A percentile compares a stretch with the other conserved stretches of the same genome.
Evolutionary conservation across 805 yeast species (phyloP).

Genomic region (Komagataella phaffii): DNA sequence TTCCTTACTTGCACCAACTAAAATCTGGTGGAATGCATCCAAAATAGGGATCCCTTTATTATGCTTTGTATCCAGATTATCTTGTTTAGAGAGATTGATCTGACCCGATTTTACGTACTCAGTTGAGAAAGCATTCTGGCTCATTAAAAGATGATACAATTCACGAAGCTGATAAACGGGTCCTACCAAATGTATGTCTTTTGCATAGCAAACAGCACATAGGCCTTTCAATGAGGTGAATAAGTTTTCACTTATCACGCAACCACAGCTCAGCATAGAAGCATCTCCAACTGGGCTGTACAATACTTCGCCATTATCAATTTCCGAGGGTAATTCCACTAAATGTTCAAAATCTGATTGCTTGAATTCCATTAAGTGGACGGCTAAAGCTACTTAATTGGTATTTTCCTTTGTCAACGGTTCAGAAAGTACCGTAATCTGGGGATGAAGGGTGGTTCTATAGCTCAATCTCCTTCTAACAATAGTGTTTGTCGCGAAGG

Average conservation of each 20-base stretch:
- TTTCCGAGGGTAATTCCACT: not conserved
- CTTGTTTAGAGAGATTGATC: not conserved
- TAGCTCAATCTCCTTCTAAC: not conserved
- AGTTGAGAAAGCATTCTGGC: not conserved
- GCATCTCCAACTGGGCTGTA: slow-evolving; percentile 11
- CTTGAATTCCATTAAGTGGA: slow-evolving; percentile 8
- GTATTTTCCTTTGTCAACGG: not conserved
- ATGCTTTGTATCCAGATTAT: not conserved
- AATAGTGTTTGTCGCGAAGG: not conserved
- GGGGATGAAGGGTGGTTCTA: not conserved
- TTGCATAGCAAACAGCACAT: slow-evolving; percentile 23
- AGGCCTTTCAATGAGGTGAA: slow-evolving; percentile 12
- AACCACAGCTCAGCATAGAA: slow-evolving; percentile 25
- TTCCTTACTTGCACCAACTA: not conserved
- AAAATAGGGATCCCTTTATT: not conserved
- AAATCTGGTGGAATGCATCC: not conserved
- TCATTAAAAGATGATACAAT: slow-evolving; percentile 5
- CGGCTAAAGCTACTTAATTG: not conserved
- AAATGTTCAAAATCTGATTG: slow-evolving; percentile 1
- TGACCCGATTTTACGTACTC: not conserved
- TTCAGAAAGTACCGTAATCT: not conserved
- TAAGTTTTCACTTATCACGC: slow-evolving; percentile 19
- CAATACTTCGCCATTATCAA: not conserved
- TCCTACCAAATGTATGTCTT: slow-evolving; percentile 11
- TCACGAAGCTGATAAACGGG: slow-evolving; percentile 21